phyloP scores from a whole-genome alignment of 108 stramenopile species.

The Skeletonema grethae region DNA sequence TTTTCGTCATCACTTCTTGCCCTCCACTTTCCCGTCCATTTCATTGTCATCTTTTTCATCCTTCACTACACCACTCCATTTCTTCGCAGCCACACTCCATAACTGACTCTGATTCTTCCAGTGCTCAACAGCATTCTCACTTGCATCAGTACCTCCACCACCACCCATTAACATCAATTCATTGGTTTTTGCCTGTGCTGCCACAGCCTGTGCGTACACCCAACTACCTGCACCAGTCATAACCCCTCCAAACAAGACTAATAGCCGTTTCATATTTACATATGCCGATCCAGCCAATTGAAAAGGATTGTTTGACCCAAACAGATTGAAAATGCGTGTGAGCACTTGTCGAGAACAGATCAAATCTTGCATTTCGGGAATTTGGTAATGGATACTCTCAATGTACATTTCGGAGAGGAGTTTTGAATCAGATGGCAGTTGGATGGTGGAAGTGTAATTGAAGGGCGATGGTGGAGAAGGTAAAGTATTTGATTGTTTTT shows the following conservation, averaged over 20 bases:
- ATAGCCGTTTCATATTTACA: slow-evolving; percentile 6
- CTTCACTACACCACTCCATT: not conserved
- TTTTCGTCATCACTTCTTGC: not conserved
- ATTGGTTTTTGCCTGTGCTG: slow-evolving; percentile 7
- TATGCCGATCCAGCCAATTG: slow-evolving; percentile 20
- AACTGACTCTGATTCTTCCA: slow-evolving; percentile 6
- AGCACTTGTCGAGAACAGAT: slow-evolving; percentile 34
- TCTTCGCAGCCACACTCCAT: not conserved
- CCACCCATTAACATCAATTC: not conserved
- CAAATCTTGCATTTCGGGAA: slow-evolving; percentile 42
- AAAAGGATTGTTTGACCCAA: slow-evolving; percentile 47
- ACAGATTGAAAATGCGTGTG: slow-evolving; percentile 21
- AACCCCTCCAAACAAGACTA: slow-evolving; percentile 17
- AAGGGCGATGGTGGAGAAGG: not conserved
- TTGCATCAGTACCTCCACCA: not conserved
- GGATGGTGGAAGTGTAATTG: slow-evolving; percentile 22
- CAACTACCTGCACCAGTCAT: slow-evolving; percentile 25
- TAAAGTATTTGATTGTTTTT: not conserved
- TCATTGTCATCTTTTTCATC: not conserved
- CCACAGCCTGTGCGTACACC: slow-evolving; percentile 21
- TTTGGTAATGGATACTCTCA: slow-evolving; percentile 57
- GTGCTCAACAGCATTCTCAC: not conserved
- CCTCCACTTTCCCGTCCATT: not conserved
- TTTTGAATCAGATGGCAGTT: slow-evolving; percentile 48
- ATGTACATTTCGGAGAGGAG: slow-evolving; percentile 52